Evolutionary conservation across 169 alveolate genomes (phyloP).

Genomic region (Fabrea salina): DNA sequence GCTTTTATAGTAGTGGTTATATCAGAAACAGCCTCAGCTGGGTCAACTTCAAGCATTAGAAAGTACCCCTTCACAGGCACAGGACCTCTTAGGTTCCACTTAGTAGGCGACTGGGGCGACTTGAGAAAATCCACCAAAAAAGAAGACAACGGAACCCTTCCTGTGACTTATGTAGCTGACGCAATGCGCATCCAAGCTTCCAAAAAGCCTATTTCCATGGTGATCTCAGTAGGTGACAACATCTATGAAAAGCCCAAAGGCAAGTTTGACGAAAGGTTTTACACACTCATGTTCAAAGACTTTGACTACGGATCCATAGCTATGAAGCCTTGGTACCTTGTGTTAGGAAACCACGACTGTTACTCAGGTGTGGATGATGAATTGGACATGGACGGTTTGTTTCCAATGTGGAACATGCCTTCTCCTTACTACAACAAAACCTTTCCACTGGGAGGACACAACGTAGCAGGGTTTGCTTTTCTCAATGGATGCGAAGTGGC

Average conservation of each 20-base stretch:
- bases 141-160: not conserved
- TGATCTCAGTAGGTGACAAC: slow-evolving; percentile 15
- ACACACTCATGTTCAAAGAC: not conserved
- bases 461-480: not conserved
- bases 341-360: slow-evolving; percentile 30
- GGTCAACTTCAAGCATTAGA: not conserved
- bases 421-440: not conserved
- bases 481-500: not conserved
- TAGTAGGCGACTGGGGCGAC: slow-evolving; percentile 11
- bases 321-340: slow-evolving; percentile 18
- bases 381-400: not conserved
- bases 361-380: not conserved
- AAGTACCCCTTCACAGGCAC: not conserved
- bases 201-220: not conserved
- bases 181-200: not conserved
- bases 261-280: not conserved
- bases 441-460: not conserved
- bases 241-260: not conserved
- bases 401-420: slow-evolving; percentile 21
- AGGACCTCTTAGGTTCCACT: not conserved
- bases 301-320: not conserved
- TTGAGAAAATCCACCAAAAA: not conserved
- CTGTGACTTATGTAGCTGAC: not conserved
- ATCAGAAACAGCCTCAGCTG: not conserved
- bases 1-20: not conserved